A percentile compares a stretch with the other conserved stretches of the same genome.
Conservation (phyloP, 257 asterid species). For the Pogostemon cablin region DNA sequence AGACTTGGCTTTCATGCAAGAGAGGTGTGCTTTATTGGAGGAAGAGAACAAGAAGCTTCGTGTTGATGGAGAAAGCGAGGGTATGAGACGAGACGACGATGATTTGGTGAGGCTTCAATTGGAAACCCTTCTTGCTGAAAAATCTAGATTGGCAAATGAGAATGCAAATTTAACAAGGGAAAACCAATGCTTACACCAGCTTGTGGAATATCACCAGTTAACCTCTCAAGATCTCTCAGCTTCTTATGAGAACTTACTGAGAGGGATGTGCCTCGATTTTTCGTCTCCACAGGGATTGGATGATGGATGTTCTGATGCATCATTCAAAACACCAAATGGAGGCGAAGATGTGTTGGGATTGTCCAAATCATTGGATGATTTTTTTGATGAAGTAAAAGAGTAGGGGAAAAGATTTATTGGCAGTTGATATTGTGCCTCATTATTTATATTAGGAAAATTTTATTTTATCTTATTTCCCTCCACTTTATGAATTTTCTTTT, state of each 20-base stretch:
- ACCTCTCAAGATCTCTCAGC: slow-evolving; percentile 84
- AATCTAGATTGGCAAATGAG: slow-evolving; percentile 83
- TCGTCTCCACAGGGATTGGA: slow-evolving; percentile 50
- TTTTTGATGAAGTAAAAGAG: slow-evolving; percentile 54
- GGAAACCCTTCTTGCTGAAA: slow-evolving; percentile 91
- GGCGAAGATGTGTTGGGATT: slow-evolving; percentile 40
- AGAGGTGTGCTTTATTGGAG: slow-evolving; percentile 70
- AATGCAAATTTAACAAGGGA: slow-evolving; percentile 84
- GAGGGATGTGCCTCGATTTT: slow-evolving; percentile 75
- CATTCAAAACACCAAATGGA: slow-evolving; percentile 35
- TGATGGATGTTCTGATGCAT: slow-evolving; percentile 20
- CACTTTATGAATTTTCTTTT: no score
- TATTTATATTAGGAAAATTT: background rate
- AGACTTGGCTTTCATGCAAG: slow-evolving; percentile 77
- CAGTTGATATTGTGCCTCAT: background rate
- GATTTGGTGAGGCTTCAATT: slow-evolving; percentile 97
- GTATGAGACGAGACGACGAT: slow-evolving; percentile 75
- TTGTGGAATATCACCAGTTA: slow-evolving; percentile 92
- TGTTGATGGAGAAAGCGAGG: slow-evolving; percentile 52
- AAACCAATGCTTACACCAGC: slow-evolving; percentile 79
- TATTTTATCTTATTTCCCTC: no score
- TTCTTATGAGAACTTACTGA: slow-evolving; percentile 74
- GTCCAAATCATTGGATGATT: slow-evolving; percentile 58
- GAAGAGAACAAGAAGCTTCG: slow-evolving; percentile 89
- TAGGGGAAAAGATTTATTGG: background rate